Percentiles rank a stretch among this genome's conserved stretches.
Conservation (phyloP, 1,284 basidiomycete genomes). For the Rhodotorula sp. region DNA sequence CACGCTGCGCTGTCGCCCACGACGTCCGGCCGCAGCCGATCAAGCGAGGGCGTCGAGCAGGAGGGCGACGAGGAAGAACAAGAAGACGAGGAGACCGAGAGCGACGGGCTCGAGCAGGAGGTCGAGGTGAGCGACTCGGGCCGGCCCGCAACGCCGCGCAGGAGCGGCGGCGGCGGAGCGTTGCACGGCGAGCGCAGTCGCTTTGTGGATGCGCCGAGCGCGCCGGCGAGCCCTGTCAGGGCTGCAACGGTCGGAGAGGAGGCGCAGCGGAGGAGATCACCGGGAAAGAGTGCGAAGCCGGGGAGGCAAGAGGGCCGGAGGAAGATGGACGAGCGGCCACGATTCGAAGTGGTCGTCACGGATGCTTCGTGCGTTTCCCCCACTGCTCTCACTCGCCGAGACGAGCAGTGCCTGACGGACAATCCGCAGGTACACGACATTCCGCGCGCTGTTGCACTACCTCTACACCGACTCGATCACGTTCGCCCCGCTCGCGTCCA, state of each 20-base stretch:
- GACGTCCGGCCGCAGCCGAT: neutral
- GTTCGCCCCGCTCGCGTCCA: constrained; percentile 47
- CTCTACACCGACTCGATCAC: constrained; percentile 52
- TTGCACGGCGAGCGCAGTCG: neutral
- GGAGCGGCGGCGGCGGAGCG: too few relatives aligned
- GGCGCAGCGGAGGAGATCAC: neutral
- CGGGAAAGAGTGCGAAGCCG: neutral
- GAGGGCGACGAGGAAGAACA: neutral
- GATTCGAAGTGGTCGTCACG: constrained; percentile 39
- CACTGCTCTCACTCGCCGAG: too few relatives aligned
- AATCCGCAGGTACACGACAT: constrained; percentile 49
- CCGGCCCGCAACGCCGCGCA: neutral
- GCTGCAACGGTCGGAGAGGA: neutral
- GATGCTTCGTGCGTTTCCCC: constrained; percentile 40
- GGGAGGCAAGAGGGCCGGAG: neutral
- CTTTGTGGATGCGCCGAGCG: constrained; percentile 28
- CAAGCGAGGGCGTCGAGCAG: neutral
- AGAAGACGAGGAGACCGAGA: neutral
- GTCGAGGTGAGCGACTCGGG: too few relatives aligned
- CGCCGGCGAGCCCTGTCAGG: constrained; percentile 33
- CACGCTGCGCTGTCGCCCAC: neutral
- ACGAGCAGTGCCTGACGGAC: neutral
- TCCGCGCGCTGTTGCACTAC: constrained; percentile 51
- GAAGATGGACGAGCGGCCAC: constrained; percentile 7
- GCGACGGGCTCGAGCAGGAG: neutral